These are phyloP conservation scores for Podosphaera xanthii DNA, from an alignment of 2,329 filamentous ascomycete genomes.

Conservation along the genomic window DNA sequence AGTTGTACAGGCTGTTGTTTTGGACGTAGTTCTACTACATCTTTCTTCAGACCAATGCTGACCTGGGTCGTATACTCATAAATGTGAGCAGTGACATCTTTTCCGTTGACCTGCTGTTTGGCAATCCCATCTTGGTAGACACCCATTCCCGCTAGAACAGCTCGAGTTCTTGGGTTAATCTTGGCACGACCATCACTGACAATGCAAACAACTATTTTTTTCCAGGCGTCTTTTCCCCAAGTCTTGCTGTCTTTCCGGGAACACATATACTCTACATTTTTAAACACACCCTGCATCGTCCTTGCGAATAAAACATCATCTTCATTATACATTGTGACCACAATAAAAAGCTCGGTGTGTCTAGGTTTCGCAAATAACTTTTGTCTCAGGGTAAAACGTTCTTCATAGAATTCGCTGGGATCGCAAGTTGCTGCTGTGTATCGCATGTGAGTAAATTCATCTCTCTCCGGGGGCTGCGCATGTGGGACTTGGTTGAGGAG, in stretches of 20 bases:
- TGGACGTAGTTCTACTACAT: conserved; percentile 61
- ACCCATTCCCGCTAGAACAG: conserved; percentile 76
- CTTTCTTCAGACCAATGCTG: conserved; percentile 72
- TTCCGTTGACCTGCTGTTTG: conserved; percentile 90
- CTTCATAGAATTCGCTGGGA: conserved; percentile 64
- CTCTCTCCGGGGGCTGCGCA: conserved; percentile 41
- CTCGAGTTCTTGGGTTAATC: conserved; percentile 80
- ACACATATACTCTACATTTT: conserved; percentile 98
- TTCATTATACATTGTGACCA: conserved; percentile 97
- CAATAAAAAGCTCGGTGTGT: conserved; percentile 88
- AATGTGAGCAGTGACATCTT: conserved; percentile 91
- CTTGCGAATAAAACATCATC: conserved; percentile 89
- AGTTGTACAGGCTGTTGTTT: conserved; percentile 85
- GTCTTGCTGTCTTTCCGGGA: conserved; percentile 82
- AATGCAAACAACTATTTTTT: conserved; percentile 97
- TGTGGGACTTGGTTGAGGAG: conserved; percentile 35
- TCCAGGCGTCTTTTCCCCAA: conserved; percentile 97
- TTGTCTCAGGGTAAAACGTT: conserved; percentile 80
- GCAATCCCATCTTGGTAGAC: conserved; percentile 97
- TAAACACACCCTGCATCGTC: conserved; percentile 92
- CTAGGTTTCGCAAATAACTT: conserved; percentile 77
- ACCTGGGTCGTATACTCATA: conserved; percentile 89
- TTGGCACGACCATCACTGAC: conserved; percentile 93
- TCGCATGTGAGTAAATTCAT: conserved; percentile 78
- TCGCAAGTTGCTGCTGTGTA: conserved; percentile 93